Percentiles rank a stretch among this genome's conserved stretches.
Evolutionary conservation across 345 rosid genomes (phyloP).

Genomic region (Clarkia xantiana): DNA sequence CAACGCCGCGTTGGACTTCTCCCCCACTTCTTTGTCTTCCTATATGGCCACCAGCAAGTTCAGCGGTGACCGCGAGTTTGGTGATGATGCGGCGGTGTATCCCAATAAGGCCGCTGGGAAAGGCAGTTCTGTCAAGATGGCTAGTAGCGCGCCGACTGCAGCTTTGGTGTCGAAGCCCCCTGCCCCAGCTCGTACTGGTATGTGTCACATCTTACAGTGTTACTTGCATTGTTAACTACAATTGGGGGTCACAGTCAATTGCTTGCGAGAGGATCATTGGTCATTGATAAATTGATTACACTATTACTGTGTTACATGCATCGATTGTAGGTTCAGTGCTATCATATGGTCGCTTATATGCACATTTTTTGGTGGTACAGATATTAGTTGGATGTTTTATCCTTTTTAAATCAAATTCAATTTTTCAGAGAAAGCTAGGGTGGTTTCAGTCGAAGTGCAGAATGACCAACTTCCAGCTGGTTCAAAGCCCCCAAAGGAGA

Average conservation of each 20-base stretch:
- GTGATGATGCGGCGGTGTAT: constrained; percentile 24
- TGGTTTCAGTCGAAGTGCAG: constrained; percentile 29
- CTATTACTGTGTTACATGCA: not conserved
- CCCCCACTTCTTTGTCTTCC: constrained; percentile 17
- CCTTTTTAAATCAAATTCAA: not conserved
- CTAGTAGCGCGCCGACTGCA: constrained; percentile 67
- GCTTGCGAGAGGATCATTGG: not conserved
- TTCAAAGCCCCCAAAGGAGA: constrained; percentile 59
- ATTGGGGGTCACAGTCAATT: not conserved
- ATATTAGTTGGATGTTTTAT: not conserved
- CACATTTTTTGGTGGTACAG: not conserved
- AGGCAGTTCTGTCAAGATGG: constrained; percentile 23
- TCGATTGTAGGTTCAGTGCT: not conserved
- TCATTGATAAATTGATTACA: no score
- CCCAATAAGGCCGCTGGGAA: constrained; percentile 16
- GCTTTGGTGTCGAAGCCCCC: constrained; percentile 51
- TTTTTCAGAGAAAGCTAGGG: constrained; percentile 40
- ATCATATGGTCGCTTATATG: not conserved
- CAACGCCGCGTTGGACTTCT: constrained; percentile 12
- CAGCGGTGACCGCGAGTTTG: constrained; percentile 6
- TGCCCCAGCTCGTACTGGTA: constrained; percentile 53
- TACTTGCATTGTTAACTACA: not conserved
- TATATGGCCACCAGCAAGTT: constrained; percentile 6
- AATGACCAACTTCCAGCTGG: constrained; percentile 26
- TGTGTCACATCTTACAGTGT: not conserved